These are phyloP conservation scores for Tolypocladium album DNA, from an alignment of 2,329 filamentous ascomycete genomes.

Conservation along the genomic window DNA sequence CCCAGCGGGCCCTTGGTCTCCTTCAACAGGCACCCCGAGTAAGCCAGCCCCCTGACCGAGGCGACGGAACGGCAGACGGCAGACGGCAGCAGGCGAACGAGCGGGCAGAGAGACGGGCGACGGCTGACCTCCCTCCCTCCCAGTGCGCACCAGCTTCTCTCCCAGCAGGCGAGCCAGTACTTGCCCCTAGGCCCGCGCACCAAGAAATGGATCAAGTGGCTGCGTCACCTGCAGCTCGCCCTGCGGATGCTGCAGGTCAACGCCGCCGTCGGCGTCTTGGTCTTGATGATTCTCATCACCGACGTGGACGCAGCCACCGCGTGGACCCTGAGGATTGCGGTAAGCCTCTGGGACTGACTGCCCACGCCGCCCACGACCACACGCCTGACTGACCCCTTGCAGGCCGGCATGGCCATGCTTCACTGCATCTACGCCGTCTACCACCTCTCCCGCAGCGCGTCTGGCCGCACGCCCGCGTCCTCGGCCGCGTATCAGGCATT, in stretches of 20 bases:
- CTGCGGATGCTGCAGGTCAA: constrained; percentile 58
- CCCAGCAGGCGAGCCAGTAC: constrained; percentile 49
- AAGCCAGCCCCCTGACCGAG: constrained; percentile 20
- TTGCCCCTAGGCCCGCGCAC: constrained; percentile 58
- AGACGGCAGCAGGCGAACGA: background rate
- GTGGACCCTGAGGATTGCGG: constrained; percentile 69
- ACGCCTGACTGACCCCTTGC: background rate
- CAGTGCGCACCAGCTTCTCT: constrained; percentile 52
- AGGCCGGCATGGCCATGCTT: constrained; percentile 67
- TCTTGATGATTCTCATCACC: constrained; percentile 67
- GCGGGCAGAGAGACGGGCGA: background rate
- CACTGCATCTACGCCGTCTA: constrained; percentile 71
- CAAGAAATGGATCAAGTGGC: constrained; percentile 60
- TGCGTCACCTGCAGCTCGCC: constrained; percentile 57
- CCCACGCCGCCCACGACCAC: background rate
- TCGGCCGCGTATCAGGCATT: constrained; percentile 87
- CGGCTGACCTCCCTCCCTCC: constrained; percentile 2
- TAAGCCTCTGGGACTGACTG: constrained; percentile 31
- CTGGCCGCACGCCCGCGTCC: constrained; percentile 63
- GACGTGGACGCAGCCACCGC: constrained; percentile 52
- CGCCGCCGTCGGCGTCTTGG: constrained; percentile 59
- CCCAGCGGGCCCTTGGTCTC: constrained; percentile 65
- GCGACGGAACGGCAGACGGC: background rate
- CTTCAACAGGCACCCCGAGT: constrained; percentile 85
- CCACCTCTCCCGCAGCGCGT: constrained; percentile 62